Evolutionary conservation across 1,284 basidiomycete genomes (phyloP), one percentile per base, ranked within the genome.

Genomic region (Nidula niveotomentosa): DNA sequence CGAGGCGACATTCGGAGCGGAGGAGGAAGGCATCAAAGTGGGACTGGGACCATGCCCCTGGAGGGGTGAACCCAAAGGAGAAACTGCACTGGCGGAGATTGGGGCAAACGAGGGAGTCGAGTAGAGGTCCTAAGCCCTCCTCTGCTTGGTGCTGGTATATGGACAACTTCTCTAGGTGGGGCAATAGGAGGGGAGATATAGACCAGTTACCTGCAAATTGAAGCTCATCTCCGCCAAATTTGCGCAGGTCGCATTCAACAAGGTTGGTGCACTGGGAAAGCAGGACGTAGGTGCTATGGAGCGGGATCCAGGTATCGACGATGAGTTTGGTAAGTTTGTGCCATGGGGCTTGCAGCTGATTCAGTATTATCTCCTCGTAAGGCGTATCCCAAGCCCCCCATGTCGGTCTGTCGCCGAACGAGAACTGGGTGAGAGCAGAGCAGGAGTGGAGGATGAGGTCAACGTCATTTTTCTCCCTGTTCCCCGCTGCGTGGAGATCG

Each of bases 121-220:
- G 52, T n/a, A 66, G 54, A 13, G 53, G 48, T 5, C 59, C 56
- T 47, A 65, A 56, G n/a, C 57, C 60, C 13, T 58, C 46, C 43
- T 65, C 57, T 18, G 64, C 60, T 36, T 53, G 51, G 6, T 55
- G 55, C 45, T 65, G 63, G 43, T 62, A 63, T 10, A 66, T 23
- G 23, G 23, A 23, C 23, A 23, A 23, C 23, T 4, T 23, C 23
- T 23, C 23, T 23, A 23, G 23, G 23, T 23, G 23, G 23, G 23
- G 23, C 23, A 23, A 23, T 23, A 23, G 23, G 23, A 23, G 23
- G 23, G 23, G 23, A 23, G 23, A 23, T 23, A 23, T 23, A 23
- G 23, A 23, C 23, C 23, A 4, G 23, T 23, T 4, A 23, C 23
- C 23, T 23, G 23, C 23, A 23, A 23, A 23, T 23, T 23, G 23